Evolutionary conservation across 495 filamentous ascomycete species (phyloP).

Genomic region (Trichoderma virens): DNA sequence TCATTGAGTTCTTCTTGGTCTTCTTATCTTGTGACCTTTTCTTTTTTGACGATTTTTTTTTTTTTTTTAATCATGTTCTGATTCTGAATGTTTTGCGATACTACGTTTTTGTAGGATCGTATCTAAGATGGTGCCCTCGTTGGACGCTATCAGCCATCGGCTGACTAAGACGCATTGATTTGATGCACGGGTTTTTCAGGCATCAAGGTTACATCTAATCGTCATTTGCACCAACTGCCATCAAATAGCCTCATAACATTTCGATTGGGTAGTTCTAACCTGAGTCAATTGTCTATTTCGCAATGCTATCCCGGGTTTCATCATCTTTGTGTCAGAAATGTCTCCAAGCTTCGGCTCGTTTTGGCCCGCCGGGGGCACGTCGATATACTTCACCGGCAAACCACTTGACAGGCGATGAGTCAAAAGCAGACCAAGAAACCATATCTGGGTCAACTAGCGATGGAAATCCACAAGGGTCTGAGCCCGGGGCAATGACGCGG

Average conservation of each 20-base stretch:
- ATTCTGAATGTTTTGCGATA: too few relatives aligned
- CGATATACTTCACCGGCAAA: background rate
- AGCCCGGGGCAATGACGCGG: conserved; percentile 60
- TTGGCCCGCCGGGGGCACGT: background rate
- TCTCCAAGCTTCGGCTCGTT: background rate
- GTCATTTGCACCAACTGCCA: background rate
- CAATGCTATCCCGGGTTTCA: background rate
- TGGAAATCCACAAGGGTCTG: background rate
- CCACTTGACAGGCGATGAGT: background rate
- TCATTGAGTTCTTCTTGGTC: too few relatives aligned
- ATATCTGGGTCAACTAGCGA: background rate
- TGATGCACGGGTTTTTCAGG: background rate
- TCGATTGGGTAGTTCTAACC: background rate
- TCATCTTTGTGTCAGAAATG: background rate
- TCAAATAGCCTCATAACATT: background rate
- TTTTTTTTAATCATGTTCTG: too few relatives aligned
- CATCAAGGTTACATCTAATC: background rate
- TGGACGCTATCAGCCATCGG: background rate
- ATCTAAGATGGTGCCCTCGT: too few relatives aligned
- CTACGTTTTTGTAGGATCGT: too few relatives aligned
- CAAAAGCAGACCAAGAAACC: background rate
- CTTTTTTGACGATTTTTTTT: too few relatives aligned
- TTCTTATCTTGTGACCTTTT: too few relatives aligned
- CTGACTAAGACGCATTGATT: background rate
- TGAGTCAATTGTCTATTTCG: background rate